Conservation (phyloP, 768 basidiomycete species). For the Lentinula aciculospora region DNA sequence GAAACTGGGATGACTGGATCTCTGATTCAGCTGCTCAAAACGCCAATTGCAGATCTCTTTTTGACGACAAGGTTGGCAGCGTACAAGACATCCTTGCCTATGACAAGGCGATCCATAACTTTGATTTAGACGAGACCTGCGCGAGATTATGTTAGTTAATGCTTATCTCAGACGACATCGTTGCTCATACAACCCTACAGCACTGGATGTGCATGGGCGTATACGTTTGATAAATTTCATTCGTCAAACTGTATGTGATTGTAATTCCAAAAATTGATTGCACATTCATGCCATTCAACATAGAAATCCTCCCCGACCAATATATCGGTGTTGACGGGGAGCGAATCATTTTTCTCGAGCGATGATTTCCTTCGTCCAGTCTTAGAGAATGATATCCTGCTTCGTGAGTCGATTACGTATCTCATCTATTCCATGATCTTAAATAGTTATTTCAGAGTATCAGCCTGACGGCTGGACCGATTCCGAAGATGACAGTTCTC, state of each 20-base stretch:
- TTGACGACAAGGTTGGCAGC: conserved; percentile 62
- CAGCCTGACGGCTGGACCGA: conserved; percentile 72
- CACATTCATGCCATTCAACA: conserved; percentile 9
- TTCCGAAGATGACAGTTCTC: conserved; percentile 51
- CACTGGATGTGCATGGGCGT: conserved; percentile 69
- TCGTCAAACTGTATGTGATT: conserved; percentile 42
- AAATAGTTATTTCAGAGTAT: conserved; percentile 38
- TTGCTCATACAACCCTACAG: conserved; percentile 26
- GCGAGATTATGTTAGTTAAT: conserved; percentile 46
- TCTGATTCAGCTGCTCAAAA: conserved; percentile 52
- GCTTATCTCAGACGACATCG: conserved; percentile 1
- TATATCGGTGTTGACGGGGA: conserved; percentile 43
- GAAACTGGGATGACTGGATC: conserved; percentile 77
- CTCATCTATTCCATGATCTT: background rate
- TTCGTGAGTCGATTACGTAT: conserved; percentile 54
- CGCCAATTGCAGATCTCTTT: conserved; percentile 63
- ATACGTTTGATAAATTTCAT: conserved; percentile 70
- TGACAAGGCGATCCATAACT: conserved; percentile 55
- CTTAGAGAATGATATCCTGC: conserved; percentile 81
- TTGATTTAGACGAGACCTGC: conserved; percentile 53
- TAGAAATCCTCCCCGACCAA: conserved; percentile 50
- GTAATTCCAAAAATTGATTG: background rate
- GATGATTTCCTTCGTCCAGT: conserved; percentile 82
- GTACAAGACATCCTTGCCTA: conserved; percentile 54
- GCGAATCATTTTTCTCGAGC: conserved; percentile 58